Percentiles rank a stretch among this genome's conserved stretches.
These are phyloP conservation scores for Theobroma cacao DNA, from an alignment of 345 rosid genomes.

Conservation along the genomic window DNA sequence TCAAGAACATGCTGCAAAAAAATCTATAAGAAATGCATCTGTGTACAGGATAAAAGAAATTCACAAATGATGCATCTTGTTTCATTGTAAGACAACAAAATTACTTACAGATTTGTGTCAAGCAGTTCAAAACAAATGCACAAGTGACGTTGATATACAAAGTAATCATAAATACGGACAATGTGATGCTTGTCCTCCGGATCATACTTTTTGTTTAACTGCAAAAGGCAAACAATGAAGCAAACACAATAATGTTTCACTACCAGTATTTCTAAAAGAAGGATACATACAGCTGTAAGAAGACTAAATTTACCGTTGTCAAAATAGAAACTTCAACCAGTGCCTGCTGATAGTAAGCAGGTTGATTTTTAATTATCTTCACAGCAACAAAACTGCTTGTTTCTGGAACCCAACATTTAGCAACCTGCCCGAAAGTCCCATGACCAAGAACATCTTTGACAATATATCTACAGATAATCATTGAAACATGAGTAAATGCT, in stretches of 20 bases:
- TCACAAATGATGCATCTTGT: background rate
- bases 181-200: constrained; percentile 98
- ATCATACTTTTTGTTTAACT: constrained; percentile 97
- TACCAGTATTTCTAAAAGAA: background rate
- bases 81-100: background rate
- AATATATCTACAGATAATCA: constrained; percentile 62
- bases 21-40: constrained; percentile 4
- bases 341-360: constrained; percentile 98
- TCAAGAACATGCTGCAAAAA: constrained; percentile 24
- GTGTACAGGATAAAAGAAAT: background rate
- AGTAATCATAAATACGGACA: constrained; percentile 95
- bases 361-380: constrained; percentile 94
- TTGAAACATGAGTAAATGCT: constrained; percentile 22
- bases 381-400: constrained; percentile 76
- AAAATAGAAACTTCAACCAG: constrained; percentile 97
- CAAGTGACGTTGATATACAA: constrained; percentile 76
- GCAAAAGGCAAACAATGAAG: constrained; percentile 31
- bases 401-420: constrained; percentile 90
- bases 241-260: constrained; percentile 1
- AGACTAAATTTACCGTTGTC: constrained; percentile 62
- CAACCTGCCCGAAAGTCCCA: constrained; percentile 99
- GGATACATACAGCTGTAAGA: constrained; percentile 14
- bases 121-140: constrained; percentile 98
- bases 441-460: constrained; percentile 99
- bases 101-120: constrained; percentile 90